Conservation (phyloP, 2,329 filamentous ascomycete species). For the Arthrobotrys musiformis region DNA sequence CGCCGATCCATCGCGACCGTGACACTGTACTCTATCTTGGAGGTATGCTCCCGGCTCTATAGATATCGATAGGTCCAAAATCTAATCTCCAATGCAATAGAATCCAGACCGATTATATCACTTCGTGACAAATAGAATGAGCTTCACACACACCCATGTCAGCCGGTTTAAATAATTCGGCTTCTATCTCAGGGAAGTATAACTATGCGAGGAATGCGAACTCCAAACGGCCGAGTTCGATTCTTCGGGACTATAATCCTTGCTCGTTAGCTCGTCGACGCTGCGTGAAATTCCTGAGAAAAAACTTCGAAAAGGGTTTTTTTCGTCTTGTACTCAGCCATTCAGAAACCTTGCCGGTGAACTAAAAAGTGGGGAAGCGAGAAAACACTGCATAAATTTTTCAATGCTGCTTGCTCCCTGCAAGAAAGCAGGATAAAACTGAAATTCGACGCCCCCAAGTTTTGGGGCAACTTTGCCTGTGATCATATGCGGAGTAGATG, state of each 20-base stretch:
- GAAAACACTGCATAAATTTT: constrained; percentile 55
- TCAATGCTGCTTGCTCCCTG: constrained; percentile 32
- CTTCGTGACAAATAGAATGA: constrained; percentile 21
- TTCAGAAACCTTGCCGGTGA: constrained; percentile 29
- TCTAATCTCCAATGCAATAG: constrained; percentile 31
- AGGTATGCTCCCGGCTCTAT: constrained; percentile 26
- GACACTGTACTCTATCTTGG: constrained; percentile 38
- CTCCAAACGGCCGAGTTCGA: constrained; percentile 15
- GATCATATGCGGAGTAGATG: constrained; percentile 40
- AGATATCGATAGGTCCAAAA: background rate
- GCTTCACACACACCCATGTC: constrained; percentile 12
- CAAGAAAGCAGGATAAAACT: constrained; percentile 39
- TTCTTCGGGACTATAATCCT: constrained; percentile 7
- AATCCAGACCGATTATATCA: constrained; percentile 14
- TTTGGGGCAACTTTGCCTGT: constrained; percentile 23
- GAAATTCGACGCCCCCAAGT: constrained; percentile 15
- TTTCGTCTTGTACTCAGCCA: constrained; percentile 2
- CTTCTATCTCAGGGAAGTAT: constrained; percentile 36
- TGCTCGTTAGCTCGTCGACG: constrained; percentile 3
- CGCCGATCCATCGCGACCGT: constrained; percentile 43
- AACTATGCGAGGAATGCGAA: constrained; percentile 35
- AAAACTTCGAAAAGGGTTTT: constrained; percentile 20
- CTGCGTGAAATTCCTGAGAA: constrained; percentile 34
- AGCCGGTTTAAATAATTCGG: constrained; percentile 8
- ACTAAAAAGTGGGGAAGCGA: constrained; percentile 53